These are phyloP conservation scores for Alloascoidea hylecoeti DNA, from an alignment of 805 yeast genomes.

Conservation along the genomic window DNA sequence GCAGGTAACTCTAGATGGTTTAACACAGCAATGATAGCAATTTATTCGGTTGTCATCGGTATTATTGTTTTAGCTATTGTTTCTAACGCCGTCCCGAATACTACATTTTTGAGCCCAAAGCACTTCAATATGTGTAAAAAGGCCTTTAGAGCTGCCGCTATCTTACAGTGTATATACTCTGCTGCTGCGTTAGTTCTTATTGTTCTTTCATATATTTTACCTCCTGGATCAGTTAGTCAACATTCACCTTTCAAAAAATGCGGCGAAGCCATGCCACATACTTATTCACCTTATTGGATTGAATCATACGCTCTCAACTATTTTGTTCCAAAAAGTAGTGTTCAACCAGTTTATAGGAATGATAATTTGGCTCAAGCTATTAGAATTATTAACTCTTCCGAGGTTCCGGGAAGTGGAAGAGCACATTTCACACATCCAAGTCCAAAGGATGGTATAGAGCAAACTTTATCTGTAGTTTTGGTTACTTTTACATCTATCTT, in stretches of 20 bases:
- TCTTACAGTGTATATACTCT: conserved; percentile 35
- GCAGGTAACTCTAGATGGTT: conserved; percentile 40
- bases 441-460: conserved; percentile 19
- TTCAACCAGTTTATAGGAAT: conserved; percentile 20
- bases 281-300: conserved; percentile 65
- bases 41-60: conserved; percentile 40
- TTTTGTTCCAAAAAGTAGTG: conserved; percentile 40
- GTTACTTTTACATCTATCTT: conserved; percentile 10
- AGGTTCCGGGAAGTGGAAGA: conserved; percentile 22
- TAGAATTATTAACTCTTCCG: conserved; percentile 47
- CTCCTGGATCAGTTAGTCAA: conserved; percentile 38
- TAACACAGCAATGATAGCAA: conserved; percentile 31
- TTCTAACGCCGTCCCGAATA: conserved; percentile 45
- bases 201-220: conserved; percentile 33
- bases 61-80: conserved; percentile 54
- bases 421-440: conserved; percentile 35
- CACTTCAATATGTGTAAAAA: conserved; percentile 36
- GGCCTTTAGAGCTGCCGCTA: conserved; percentile 35
- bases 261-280: conserved; percentile 14
- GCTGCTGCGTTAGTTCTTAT: conserved; percentile 35
- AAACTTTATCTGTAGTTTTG: conserved; percentile 25
- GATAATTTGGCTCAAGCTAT: conserved; percentile 30
- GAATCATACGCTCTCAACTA: conserved; percentile 44
- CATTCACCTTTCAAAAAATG: conserved; percentile 7
- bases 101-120: conserved; percentile 32